Base-by-base conservation (phyloP, 2,329 filamentous ascomycete species). In the Hortaea sp. region DNA sequence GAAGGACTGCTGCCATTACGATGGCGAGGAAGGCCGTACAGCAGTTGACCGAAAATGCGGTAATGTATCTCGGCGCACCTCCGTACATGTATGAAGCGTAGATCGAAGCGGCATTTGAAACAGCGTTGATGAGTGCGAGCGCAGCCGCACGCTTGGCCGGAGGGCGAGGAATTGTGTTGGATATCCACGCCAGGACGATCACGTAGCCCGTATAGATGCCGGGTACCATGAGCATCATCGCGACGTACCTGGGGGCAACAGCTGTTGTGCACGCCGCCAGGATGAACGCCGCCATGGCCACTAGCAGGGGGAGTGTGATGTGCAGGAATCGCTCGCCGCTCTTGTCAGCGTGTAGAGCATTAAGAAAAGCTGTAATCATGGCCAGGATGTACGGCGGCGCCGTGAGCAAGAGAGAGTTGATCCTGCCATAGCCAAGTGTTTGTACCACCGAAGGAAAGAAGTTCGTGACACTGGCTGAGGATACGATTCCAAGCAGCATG, bases 31-130 rank as follows among this genome's bases (percentile, higher is more conserved):
- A 73, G 0, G 77, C 75, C 12, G 80, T 84, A 1, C 70, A 73
- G 54, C 80, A 84, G 62, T 86, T 85, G 43, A 86, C 81, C 5
- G 72, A 71, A 67, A 88, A 81, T 4, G 84, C 81, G 11, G 78
- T 67, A 5, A 46, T 45, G 39, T 53, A 53, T 34, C 51, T 39
- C 3, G 69, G 12, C 5, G 57, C 59, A 27, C 61, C 67, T 75
- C 6, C 28, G 39, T 41, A 46, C 31, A 72, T 75, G 46, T 68
- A 76, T 0, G 71, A 67, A 0, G 70, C 73, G 68, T 71, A 77
- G 54, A 78, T 76, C 48, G 65, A 69, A 32, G 71, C 71, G 1
- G 67, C 69, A 56, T 77, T 78, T 30, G 72, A 74, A 27, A 78
- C 59, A 1, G 71, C 69, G 53, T 78, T 78, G 62, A 78, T 76